phyloP scores from a whole-genome alignment of 225 moss, liverwort and hornwort genomes.

The Polytrichum commune region DNA sequence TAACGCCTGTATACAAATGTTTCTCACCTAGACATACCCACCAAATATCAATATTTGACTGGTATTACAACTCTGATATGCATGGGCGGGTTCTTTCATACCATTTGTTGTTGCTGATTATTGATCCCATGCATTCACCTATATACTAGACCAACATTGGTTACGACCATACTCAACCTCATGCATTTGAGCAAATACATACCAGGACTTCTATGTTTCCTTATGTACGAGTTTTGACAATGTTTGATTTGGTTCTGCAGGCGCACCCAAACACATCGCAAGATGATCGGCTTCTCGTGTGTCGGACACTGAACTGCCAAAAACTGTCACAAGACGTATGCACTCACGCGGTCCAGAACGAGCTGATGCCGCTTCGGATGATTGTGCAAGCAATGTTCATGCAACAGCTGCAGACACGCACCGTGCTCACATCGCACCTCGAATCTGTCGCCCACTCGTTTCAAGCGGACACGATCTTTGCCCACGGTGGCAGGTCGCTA shows the following conservation, averaged over 20 bases:
- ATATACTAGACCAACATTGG: too few relatives aligned
- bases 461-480: constrained; percentile 10
- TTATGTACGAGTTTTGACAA: too few relatives aligned
- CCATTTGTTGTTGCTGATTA: too few relatives aligned
- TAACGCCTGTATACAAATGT: too few relatives aligned
- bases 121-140: too few relatives aligned
- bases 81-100: too few relatives aligned
- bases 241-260: constrained; percentile 26
- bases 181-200: too few relatives aligned
- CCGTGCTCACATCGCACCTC: constrained; percentile 62
- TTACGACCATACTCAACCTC: too few relatives aligned
- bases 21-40: too few relatives aligned
- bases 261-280: constrained; percentile 56
- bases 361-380: constrained; percentile 85
- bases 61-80: too few relatives aligned
- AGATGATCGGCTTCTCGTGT: constrained; percentile 62
- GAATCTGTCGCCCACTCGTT: constrained; percentile 49
- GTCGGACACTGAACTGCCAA: constrained; percentile 78
- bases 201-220: too few relatives aligned
- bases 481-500: constrained; percentile 15
- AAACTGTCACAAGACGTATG: constrained; percentile 80
- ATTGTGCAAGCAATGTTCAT: constrained; percentile 97
- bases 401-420: constrained; percentile 88
- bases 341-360: constrained; percentile 83
- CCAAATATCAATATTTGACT: too few relatives aligned